A percentile compares a stretch with the other conserved stretches of the same genome.
phyloP scores from a whole-genome alignment of 129 eudicot species.

The Tagetes patula region DNA sequence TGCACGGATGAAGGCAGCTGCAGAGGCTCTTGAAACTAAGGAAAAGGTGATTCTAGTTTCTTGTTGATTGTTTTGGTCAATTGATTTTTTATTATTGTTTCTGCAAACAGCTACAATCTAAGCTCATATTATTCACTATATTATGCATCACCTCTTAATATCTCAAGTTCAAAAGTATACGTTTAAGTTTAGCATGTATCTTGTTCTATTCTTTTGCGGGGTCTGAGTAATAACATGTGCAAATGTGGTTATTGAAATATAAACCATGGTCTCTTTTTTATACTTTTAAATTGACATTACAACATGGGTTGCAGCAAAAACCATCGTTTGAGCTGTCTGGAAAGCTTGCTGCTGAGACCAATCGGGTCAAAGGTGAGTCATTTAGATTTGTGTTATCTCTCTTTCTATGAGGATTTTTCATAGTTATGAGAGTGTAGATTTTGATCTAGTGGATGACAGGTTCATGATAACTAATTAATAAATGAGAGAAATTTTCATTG shows the following conservation, averaged over 20 bases:
- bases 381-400: neutral
- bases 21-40: constrained; percentile 74
- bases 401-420: neutral
- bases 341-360: constrained; percentile 96
- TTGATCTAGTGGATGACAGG: neutral
- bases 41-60: constrained; percentile 48
- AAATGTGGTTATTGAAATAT: neutral
- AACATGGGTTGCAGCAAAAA: constrained; percentile 64
- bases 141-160: neutral
- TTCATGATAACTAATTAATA: neutral
- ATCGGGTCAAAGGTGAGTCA: constrained; percentile 79
- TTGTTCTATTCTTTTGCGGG: neutral
- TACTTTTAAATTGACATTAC: constrained; percentile 4
- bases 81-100: neutral
- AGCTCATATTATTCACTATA: neutral
- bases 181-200: neutral
- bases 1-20: constrained; percentile 83
- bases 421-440: constrained; percentile 6
- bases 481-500: neutral
- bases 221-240: constrained; percentile 20
- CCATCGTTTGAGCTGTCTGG: constrained; percentile 99
- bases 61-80: constrained; percentile 6
- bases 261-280: constrained; percentile 1
- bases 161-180: neutral
- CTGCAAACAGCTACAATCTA: neutral